Percentiles rank a stretch among this genome's conserved stretches.
phyloP scores from a whole-genome alignment of 202 grass and related monocot genomes.

The Elaeis oleifera region DNA sequence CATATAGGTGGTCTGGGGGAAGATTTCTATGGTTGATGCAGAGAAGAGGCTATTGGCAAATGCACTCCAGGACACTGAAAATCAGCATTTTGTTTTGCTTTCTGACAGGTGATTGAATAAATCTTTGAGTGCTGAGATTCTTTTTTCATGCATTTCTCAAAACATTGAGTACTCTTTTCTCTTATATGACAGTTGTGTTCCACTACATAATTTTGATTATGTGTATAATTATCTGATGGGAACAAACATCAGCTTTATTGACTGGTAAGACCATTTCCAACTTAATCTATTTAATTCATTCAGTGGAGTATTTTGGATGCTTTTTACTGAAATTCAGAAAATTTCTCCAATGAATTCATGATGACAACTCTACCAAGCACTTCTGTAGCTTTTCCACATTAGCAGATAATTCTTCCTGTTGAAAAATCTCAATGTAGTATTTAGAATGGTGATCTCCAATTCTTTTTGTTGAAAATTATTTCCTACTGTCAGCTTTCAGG shows the following conservation, averaged over 20 bases:
- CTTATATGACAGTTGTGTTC: conserved; percentile 51
- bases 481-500: conserved; percentile 46
- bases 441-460: conserved; percentile 1
- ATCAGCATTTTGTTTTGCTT: conserved; percentile 78
- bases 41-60: conserved; percentile 52
- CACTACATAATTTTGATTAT: conserved; percentile 66
- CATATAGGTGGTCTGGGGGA: conserved; percentile 50
- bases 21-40: conserved; percentile 65
- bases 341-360: no score
- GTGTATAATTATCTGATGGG: conserved; percentile 60
- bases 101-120: conserved; percentile 45
- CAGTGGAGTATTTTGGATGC: background rate
- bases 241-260: conserved; percentile 64
- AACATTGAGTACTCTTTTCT: conserved; percentile 6
- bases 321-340: no score
- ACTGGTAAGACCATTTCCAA: conserved; percentile 35
- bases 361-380: no score
- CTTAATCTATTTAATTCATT: background rate
- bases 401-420: no score
- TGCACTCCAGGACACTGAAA: conserved; percentile 52
- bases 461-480: conserved; percentile 2
- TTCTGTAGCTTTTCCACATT: no score
- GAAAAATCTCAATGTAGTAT: background rate
- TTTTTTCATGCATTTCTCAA: conserved; percentile 5
- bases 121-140: conserved; percentile 4